These are phyloP conservation scores for Pseudoperonospora humuli DNA, from an alignment of 352 stramenopile species.

Conservation along the genomic window DNA sequence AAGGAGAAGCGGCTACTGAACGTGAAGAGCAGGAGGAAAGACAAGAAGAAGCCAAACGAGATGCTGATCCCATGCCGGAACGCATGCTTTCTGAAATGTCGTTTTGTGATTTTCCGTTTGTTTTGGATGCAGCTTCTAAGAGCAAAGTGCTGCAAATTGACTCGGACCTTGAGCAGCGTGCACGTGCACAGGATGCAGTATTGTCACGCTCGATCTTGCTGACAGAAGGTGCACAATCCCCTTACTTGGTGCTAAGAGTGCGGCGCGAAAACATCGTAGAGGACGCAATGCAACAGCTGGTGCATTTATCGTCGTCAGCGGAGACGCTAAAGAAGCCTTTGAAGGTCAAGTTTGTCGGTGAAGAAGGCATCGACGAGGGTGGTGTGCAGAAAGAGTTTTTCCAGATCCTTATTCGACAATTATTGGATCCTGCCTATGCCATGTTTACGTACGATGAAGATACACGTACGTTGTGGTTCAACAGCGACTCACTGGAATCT, in stretches of 20 bases:
- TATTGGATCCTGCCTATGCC: conserved; percentile 64
- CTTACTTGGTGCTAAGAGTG: conserved; percentile 60
- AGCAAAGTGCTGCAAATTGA: conserved; percentile 69
- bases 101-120: conserved; percentile 77
- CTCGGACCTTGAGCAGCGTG: conserved; percentile 62
- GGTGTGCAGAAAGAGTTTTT: conserved; percentile 82
- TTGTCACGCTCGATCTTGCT: conserved; percentile 28
- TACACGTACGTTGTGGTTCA: conserved; percentile 69
- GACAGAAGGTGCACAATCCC: conserved; percentile 23
- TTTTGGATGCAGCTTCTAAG: conserved; percentile 74
- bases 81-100: conserved; percentile 71
- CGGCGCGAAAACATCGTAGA: conserved; percentile 69
- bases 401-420: conserved; percentile 66
- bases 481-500: conserved; percentile 69
- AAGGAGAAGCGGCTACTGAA: conserved; percentile 12
- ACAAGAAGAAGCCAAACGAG: conserved; percentile 7
- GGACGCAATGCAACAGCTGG: conserved; percentile 64
- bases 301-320: conserved; percentile 37
- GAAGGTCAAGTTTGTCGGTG: conserved; percentile 78
- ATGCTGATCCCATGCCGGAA: conserved; percentile 23
- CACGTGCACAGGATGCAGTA: conserved; percentile 48
- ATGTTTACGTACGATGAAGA: conserved; percentile 81
- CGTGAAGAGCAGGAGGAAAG: conserved; percentile 10
- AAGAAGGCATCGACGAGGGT: conserved; percentile 77
- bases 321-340: conserved; percentile 72